Conservation (phyloP, 805 yeast genomes). For the Schwanniomyces yamadae region DNA sequence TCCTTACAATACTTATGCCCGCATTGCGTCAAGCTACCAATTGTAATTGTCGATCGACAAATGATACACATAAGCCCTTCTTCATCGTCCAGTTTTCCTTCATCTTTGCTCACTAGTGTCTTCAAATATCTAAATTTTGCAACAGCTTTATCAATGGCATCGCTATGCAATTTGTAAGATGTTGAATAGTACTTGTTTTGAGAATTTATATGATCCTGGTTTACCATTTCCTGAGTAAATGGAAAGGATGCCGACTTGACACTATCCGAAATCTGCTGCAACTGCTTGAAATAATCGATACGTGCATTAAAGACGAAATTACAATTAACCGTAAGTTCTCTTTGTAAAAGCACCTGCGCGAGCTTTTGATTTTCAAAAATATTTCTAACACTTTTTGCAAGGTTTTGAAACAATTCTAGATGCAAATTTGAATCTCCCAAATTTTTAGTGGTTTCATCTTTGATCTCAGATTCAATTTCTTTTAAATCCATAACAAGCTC, state of each 20-base stretch:
- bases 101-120: slow-evolving; percentile 18
- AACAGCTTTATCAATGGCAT: slow-evolving; percentile 26
- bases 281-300: slow-evolving; percentile 75
- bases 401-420: slow-evolving; percentile 17
- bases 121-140: slow-evolving; percentile 36
- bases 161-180: not conserved
- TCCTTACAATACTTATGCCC: slow-evolving; percentile 89
- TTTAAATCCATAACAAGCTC: slow-evolving; percentile 30
- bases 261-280: slow-evolving; percentile 84
- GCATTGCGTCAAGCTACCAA: slow-evolving; percentile 83
- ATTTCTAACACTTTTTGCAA: slow-evolving; percentile 22
- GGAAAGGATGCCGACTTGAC: slow-evolving; percentile 45
- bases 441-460: slow-evolving; percentile 12
- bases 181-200: not conserved
- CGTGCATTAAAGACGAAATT: slow-evolving; percentile 76
- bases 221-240: slow-evolving; percentile 17
- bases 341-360: slow-evolving; percentile 38
- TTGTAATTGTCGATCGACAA: slow-evolving; percentile 66
- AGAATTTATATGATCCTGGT: not conserved
- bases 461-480: slow-evolving; percentile 20
- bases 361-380: slow-evolving; percentile 46
- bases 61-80: slow-evolving; percentile 66
- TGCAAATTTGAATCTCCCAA: slow-evolving; percentile 12
- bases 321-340: slow-evolving; percentile 50
- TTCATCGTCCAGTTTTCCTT: slow-evolving; percentile 16